A percentile compares a stretch with the other conserved stretches of the same genome.
phyloP scores from a whole-genome alignment of 2,329 filamentous ascomycete genomes.

The Anisogramma anomala region DNA sequence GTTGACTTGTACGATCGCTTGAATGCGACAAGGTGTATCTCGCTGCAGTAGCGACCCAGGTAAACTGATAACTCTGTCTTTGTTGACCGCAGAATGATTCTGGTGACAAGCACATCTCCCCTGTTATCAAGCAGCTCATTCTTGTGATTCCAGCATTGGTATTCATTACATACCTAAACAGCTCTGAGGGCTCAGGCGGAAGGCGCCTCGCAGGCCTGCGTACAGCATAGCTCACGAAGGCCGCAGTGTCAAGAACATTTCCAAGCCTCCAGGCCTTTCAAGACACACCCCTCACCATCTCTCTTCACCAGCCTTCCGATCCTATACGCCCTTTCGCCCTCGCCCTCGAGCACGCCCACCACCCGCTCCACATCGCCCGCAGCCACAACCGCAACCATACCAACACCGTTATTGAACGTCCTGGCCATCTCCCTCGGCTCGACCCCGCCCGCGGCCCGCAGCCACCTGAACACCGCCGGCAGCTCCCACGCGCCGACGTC shows the following conservation, averaged over 20 bases:
- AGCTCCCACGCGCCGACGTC: constrained; percentile 66
- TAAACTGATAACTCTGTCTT: no score
- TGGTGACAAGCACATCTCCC: no score
- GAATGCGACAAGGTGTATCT: no score
- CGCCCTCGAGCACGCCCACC: constrained; percentile 45
- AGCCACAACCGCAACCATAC: constrained; percentile 81
- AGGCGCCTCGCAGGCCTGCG: no score
- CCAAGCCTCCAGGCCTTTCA: constrained; percentile 13
- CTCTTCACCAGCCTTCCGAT: constrained; percentile 62
- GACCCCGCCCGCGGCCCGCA: constrained; percentile 63
- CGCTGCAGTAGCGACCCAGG: no score
- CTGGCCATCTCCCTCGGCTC: constrained; percentile 70
- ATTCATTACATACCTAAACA: no score
- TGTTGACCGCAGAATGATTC: no score
- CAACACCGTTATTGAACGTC: constrained; percentile 89
- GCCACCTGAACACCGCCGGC: constrained; percentile 75
- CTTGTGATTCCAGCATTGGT: no score
- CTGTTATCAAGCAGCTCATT: no score
- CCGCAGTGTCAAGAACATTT: not conserved
- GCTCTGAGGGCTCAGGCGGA: no score
- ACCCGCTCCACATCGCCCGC: constrained; percentile 51
- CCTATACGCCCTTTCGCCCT: constrained; percentile 65
- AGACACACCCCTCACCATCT: constrained; percentile 44
- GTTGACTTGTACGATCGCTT: no score
- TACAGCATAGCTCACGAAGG: no score